Percentiles rank a stretch among this genome's conserved stretches.
These are phyloP conservation scores for Fusarium annulatum DNA, from an alignment of 2,329 filamentous ascomycete species.

Conservation along the genomic window DNA sequence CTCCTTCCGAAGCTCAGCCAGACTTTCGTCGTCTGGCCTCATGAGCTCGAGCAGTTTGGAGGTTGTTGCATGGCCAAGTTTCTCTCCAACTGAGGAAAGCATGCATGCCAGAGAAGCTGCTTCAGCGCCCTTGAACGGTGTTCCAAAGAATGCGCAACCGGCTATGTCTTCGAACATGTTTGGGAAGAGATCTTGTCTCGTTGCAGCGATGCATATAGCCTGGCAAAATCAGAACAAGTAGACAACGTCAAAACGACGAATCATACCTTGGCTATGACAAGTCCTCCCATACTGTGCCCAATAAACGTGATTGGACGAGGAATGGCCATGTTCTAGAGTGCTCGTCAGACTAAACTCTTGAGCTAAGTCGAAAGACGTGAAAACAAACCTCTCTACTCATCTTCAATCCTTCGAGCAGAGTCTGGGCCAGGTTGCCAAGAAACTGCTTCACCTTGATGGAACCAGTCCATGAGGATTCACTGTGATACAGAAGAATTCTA, in stretches of 20 bases:
- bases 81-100: constrained; percentile 51
- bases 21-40: constrained; percentile 52
- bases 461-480: constrained; percentile 56
- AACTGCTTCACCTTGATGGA: constrained; percentile 56
- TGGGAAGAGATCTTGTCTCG: constrained; percentile 50
- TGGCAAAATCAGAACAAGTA: not conserved
- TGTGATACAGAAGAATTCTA: constrained; percentile 55
- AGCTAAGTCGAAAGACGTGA: not conserved
- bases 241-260: accelerated
- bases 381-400: constrained; percentile 50
- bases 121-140: constrained; percentile 54
- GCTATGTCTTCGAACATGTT: constrained; percentile 56
- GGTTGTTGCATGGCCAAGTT: constrained; percentile 45
- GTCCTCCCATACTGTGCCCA: constrained; percentile 58
- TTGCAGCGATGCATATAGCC: constrained; percentile 48
- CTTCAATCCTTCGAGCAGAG: constrained; percentile 50
- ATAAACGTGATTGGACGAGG: constrained; percentile 56
- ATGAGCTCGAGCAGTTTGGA: constrained; percentile 55
- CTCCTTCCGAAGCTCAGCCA: constrained; percentile 53
- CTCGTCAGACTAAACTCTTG: not conserved
- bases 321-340: not conserved
- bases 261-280: constrained; percentile 56
- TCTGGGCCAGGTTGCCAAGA: constrained; percentile 53
- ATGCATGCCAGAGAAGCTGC: constrained; percentile 53
- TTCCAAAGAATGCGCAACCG: constrained; percentile 55